Evolutionary conservation across 1,284 basidiomycete genomes (phyloP).

Genomic region (Microstroma glucosiphilum): DNA sequence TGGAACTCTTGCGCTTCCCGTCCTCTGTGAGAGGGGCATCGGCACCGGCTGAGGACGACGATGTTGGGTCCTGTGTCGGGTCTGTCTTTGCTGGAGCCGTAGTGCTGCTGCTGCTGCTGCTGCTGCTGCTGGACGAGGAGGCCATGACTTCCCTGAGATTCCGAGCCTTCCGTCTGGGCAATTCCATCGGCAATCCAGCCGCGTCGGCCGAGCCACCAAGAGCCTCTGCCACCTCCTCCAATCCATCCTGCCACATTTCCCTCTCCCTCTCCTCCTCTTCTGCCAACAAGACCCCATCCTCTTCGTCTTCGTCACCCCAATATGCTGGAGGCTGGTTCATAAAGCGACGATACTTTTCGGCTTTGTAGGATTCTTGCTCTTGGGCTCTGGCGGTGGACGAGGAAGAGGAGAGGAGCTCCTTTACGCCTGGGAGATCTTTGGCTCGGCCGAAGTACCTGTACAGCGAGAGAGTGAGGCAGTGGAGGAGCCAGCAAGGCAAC

Average conservation of each 20-base stretch:
- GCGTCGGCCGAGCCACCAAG: background rate
- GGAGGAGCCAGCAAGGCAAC: background rate
- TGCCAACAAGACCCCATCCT: conserved; percentile 62
- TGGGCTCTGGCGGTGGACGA: conserved; percentile 56
- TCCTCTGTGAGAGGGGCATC: background rate
- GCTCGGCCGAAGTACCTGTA: conserved; percentile 90
- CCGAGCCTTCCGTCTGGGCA: background rate
- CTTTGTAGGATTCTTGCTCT: conserved; percentile 67
- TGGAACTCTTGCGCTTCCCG: background rate
- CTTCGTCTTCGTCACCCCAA: conserved; percentile 85
- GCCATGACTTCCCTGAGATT: conserved; percentile 60
- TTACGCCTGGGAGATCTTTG: conserved; percentile 89
- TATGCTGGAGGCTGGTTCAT: conserved; percentile 79
- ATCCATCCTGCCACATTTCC: conserved; percentile 62
- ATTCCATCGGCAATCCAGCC: conserved; percentile 3
- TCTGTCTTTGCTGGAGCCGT: background rate
- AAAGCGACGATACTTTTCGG: conserved; percentile 79
- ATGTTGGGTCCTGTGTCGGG: background rate
- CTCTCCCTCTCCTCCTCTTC: conserved; percentile 59
- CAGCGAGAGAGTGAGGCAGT: conserved; percentile 5
- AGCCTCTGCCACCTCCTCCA: conserved; percentile 10
- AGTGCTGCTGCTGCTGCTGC: too few relatives aligned
- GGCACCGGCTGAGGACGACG: background rate
- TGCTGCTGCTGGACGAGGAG: too few relatives aligned
- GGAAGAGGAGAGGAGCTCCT: conserved; percentile 67